phyloP scores from a whole-genome alignment of 192 early-diverging fungal species.

The Phycomyces nitens region DNA sequence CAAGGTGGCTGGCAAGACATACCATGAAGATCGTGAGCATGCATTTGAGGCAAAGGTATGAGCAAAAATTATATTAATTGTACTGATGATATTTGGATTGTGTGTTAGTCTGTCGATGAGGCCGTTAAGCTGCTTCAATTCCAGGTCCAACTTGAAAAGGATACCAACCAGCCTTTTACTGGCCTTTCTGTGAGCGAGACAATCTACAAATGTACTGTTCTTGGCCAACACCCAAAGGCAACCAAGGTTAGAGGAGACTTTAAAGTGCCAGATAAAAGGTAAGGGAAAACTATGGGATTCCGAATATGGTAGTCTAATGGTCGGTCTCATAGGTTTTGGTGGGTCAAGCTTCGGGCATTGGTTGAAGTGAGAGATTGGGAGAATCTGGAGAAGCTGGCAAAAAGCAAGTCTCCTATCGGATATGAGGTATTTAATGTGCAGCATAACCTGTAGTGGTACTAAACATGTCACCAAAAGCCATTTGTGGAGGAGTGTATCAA shows the following conservation, averaged over 20 bases:
- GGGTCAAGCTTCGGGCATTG: slow-evolving; percentile 83
- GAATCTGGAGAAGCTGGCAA: slow-evolving; percentile 76
- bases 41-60: slow-evolving; percentile 74
- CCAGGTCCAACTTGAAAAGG: slow-evolving; percentile 75
- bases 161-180: slow-evolving; percentile 58
- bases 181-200: slow-evolving; percentile 85
- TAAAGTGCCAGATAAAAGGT: slow-evolving; percentile 81
- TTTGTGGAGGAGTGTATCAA: slow-evolving; percentile 82
- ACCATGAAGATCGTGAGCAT: slow-evolving; percentile 66
- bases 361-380: slow-evolving; percentile 83
- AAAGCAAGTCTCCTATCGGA: slow-evolving; percentile 75
- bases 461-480: slow-evolving; percentile 36
- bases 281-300: not conserved
- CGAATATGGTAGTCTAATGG: not conserved
- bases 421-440: slow-evolving; percentile 44
- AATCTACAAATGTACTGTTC: slow-evolving; percentile 69
- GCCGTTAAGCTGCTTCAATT: slow-evolving; percentile 68
- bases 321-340: slow-evolving; percentile 65
- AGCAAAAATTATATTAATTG: slow-evolving; percentile 68
- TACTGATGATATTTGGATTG: slow-evolving; percentile 50
- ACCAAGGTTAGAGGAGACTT: slow-evolving; percentile 79
- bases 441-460: not conserved
- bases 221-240: slow-evolving; percentile 71
- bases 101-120: slow-evolving; percentile 71
- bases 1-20: slow-evolving; percentile 66